Percentiles rank a stretch among this genome's conserved stretches.
phyloP scores from a whole-genome alignment of 192 early-diverging fungal species.

The Entomortierella chlamydospora region DNA sequence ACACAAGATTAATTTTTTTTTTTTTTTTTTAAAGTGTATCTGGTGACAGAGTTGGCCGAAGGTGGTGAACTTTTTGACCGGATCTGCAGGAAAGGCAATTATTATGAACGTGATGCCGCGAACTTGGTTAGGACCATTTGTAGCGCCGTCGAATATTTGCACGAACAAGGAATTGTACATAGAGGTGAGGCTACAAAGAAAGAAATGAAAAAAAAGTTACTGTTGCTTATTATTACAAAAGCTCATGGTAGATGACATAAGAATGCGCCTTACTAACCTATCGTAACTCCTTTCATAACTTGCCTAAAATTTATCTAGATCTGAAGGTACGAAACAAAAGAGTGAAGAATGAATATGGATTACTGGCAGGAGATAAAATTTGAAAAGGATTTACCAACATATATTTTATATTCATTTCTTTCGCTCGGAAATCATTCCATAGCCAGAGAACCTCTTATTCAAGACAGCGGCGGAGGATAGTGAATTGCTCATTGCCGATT shows the following conservation, averaged over 20 bases:
- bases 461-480: conserved; percentile 64
- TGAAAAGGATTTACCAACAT: too few relatives aligned
- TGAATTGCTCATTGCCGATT: conserved; percentile 81
- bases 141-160: conserved; percentile 83
- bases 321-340: too few relatives aligned
- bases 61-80: conserved; percentile 97
- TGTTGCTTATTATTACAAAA: neutral
- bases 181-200: conserved; percentile 57
- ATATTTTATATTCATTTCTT: too few relatives aligned
- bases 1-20: too few relatives aligned
- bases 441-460: conserved; percentile 87
- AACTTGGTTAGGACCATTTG: conserved; percentile 80
- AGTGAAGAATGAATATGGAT: too few relatives aligned
- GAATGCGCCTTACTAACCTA: neutral
- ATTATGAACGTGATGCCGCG: conserved; percentile 86
- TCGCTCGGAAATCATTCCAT: neutral
- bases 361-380: too few relatives aligned
- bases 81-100: conserved; percentile 74
- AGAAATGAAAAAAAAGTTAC: too few relatives aligned
- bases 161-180: conserved; percentile 88
- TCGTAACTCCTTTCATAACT: neutral
- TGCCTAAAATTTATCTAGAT: neutral
- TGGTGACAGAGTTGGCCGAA: conserved; percentile 80
- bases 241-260: neutral
- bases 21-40: conserved; percentile 65